Base-by-base conservation (phyloP, 78 protist species). In the Neovahlkampfia damariscottae region DNA sequence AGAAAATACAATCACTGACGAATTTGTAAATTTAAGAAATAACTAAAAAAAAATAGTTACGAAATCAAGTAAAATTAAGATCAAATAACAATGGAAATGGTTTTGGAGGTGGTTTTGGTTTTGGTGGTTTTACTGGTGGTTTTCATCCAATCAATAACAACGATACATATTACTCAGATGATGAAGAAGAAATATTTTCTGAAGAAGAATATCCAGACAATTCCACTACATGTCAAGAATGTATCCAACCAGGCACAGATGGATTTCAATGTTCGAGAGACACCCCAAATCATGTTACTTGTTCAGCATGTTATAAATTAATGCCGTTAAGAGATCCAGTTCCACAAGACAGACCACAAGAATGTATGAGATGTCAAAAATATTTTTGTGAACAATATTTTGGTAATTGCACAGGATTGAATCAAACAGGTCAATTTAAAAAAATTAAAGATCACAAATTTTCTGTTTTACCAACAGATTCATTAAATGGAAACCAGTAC, bases 251-350 rank as follows among this genome's bases (percentile, higher is more conserved):
- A 1, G 2, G 71, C 0, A 40, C 39, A 0, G 8, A n/a, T 8
- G 87, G 87, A 1, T 77, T 36, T 36, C 62, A 41, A 40, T 83
- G 87, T 10, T 78, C 82, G 0, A 70, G 70, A 2, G 8, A 5
- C 0, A 29, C 30, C 40, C 8, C n/a, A n/a, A n/a, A n/a, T n/a
- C n/a, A n/a, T n/a, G n/a, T 9, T 5, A n/a, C 6, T 38, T 79
- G 84, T 38, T 0, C 66, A 2, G 35, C 36, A 7, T 84, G 79
- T 31, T 28, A 5, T 29, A 8, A 40, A n/a, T 2, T 19, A 9
- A 68, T 71, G 41, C 83, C 88, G 31, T 41, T 32, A 37, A 9
- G 72, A 0, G 8, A 58, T 2, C 67, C 40, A 32, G 27, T 36
- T 32, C 27, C 2, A 31, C 5, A 19, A 34, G 36, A 40, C n/a